These are phyloP conservation scores for Chlorociboria aeruginascens DNA, from an alignment of 495 filamentous ascomycete genomes.

Conservation along the genomic window DNA sequence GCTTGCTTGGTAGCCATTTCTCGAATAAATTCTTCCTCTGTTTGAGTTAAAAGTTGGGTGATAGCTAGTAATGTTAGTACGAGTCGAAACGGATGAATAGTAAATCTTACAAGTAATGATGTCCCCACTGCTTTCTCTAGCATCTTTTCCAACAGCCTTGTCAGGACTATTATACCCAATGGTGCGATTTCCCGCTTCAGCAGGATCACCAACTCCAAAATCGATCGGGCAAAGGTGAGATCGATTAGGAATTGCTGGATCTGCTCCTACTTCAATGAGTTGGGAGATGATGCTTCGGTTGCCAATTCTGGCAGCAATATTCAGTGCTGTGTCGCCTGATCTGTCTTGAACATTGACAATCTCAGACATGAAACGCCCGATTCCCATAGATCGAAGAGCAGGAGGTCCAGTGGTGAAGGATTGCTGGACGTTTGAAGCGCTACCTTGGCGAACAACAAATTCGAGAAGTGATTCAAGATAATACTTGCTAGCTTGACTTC, in stretches of 20 bases:
- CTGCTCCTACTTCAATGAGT: conserved; percentile 83
- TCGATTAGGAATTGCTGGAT: conserved; percentile 77
- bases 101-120: conserved; percentile 51
- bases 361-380: conserved; percentile 87
- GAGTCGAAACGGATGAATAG: neutral
- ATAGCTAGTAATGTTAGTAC: conserved; percentile 40
- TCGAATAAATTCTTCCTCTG: conserved; percentile 61
- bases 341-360: conserved; percentile 91
- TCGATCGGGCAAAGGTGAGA: conserved; percentile 77
- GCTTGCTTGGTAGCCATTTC: conserved; percentile 72
- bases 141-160: conserved; percentile 21
- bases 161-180: conserved; percentile 21
- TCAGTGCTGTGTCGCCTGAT: conserved; percentile 86
- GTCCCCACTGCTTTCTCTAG: conserved; percentile 52
- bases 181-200: conserved; percentile 24
- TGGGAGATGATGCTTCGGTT: conserved; percentile 88
- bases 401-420: conserved; percentile 23
- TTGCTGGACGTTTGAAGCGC: conserved; percentile 46
- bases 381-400: conserved; percentile 51
- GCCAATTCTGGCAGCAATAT: conserved; percentile 80
- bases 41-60: conserved; percentile 58
- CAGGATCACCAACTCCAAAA: conserved; percentile 69
- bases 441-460: conserved; percentile 80
- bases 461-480: conserved; percentile 89
- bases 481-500: conserved; percentile 73